A percentile compares a stretch with the other conserved stretches of the same genome.
phyloP scores from a whole-genome alignment of 1,284 basidiomycete species.

The Somion occarium region DNA sequence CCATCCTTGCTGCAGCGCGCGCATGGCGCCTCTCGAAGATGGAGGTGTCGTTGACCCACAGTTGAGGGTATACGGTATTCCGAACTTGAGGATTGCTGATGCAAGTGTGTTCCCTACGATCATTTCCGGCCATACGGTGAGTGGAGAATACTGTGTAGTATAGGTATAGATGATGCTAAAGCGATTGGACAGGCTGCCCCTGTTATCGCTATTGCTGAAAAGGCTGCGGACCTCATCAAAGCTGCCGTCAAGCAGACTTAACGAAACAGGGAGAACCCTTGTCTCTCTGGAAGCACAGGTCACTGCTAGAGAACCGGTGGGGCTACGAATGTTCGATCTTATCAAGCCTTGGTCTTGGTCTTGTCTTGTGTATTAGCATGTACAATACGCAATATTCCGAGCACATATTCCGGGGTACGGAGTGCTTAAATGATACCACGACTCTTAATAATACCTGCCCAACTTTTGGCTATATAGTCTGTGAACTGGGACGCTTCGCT shows the following conservation, averaged over 20 bases:
- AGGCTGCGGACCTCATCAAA: slow-evolving; percentile 58
- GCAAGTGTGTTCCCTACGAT: slow-evolving; percentile 56
- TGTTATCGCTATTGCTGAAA: slow-evolving; percentile 57
- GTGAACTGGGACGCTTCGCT: slow-evolving; percentile 49
- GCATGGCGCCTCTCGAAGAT: slow-evolving; percentile 49
- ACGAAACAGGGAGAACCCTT: no score
- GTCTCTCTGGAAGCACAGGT: no score
- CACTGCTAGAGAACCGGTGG: no score
- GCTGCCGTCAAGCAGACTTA: neutral
- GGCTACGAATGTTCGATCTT: no score
- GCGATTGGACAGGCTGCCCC: slow-evolving; percentile 43
- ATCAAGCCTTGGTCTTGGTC: no score
- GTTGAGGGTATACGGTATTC: slow-evolving; percentile 34
- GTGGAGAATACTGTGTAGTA: slow-evolving; percentile 20
- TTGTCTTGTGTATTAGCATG: no score
- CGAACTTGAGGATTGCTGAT: slow-evolving; percentile 51
- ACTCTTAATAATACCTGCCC: slow-evolving; percentile 63
- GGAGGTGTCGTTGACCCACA: slow-evolving; percentile 36
- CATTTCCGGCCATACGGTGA: slow-evolving; percentile 58
- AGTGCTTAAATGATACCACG: slow-evolving; percentile 53
- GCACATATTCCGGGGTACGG: no score
- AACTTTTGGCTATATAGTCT: slow-evolving; percentile 60
- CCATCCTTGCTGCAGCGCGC: slow-evolving; percentile 53
- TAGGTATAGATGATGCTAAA: slow-evolving; percentile 2
- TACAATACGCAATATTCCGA: no score